Conservation (phyloP, 495 filamentous ascomycete species). For the Friedmanniomyces simplex region DNA sequence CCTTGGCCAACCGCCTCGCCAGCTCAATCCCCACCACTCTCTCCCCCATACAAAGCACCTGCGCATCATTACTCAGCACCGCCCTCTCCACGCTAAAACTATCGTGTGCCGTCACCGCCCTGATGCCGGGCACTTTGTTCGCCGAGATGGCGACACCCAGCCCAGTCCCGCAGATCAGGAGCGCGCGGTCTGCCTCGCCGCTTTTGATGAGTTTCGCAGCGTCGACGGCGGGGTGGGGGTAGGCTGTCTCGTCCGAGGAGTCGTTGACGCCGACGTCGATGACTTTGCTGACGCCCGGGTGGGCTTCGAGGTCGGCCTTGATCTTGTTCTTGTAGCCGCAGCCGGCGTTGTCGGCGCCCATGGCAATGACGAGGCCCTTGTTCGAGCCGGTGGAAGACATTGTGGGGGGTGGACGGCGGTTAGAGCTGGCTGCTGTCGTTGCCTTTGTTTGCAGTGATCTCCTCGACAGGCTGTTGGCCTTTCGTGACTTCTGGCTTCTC, state of each 20-base stretch:
- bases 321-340: conserved; percentile 69
- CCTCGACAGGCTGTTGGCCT: not conserved
- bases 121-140: conserved; percentile 77
- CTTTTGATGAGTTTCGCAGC: conserved; percentile 19
- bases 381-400: not conserved
- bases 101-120: conserved; percentile 81
- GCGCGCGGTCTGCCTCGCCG: conserved; percentile 61
- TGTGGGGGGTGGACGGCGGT: not conserved
- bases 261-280: conserved; percentile 59
- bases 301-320: conserved; percentile 56
- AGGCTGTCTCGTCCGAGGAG: conserved; percentile 65
- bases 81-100: conserved; percentile 73
- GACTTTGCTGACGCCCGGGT: conserved; percentile 57
- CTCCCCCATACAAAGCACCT: conserved; percentile 83
- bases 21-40: conserved; percentile 72
- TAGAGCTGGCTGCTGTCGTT: conserved; percentile 17
- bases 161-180: conserved; percentile 81
- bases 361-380: conserved; percentile 42
- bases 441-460: not conserved
- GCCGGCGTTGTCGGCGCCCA: conserved; percentile 65
- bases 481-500: conserved; percentile 3
- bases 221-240: conserved; percentile 61
- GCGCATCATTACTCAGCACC: conserved; percentile 74
- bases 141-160: conserved; percentile 77
- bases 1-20: conserved; percentile 62